These are phyloP conservation scores for Elongisporangium anandrum DNA, from an alignment of 352 stramenopile genomes.

Conservation along the genomic window DNA sequence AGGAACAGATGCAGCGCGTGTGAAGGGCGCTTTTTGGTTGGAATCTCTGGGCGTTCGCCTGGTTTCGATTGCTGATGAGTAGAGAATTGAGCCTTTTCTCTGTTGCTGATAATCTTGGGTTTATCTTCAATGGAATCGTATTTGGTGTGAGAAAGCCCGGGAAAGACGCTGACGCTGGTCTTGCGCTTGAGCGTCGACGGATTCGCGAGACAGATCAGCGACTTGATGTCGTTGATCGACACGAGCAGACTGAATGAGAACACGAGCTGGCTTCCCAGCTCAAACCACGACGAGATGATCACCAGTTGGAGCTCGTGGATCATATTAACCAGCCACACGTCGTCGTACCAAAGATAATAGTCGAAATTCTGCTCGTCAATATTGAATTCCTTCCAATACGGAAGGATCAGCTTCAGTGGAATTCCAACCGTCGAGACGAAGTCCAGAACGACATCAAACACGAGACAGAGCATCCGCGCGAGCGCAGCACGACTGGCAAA, in stretches of 20 bases:
- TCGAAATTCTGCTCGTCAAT: constrained; percentile 3
- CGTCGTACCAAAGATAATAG: constrained; percentile 23
- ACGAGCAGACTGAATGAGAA: constrained; percentile 11
- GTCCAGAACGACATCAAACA: constrained; percentile 14
- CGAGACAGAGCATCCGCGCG: constrained; percentile 4
- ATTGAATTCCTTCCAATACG: constrained; percentile 16
- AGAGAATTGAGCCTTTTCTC: background rate
- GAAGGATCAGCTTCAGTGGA: constrained; percentile 4
- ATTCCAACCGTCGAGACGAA: constrained; percentile 19
- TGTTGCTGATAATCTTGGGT: background rate
- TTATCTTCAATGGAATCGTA: constrained; percentile 1
- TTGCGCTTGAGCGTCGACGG: background rate
- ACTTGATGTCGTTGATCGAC: constrained; percentile 21
- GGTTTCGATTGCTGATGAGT: background rate
- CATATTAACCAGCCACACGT: constrained; percentile 30
- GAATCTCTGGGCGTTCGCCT: background rate
- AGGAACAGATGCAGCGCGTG: constrained; percentile 11
- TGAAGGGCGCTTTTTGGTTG: background rate
- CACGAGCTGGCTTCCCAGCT: background rate
- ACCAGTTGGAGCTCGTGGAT: constrained; percentile 40
- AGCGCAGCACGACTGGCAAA: constrained; percentile 14
- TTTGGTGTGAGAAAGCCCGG: background rate
- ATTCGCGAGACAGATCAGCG: constrained; percentile 6
- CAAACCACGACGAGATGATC: constrained; percentile 6
- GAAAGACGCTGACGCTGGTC: background rate